Percentiles rank a stretch among this genome's conserved stretches.
phyloP scores from a whole-genome alignment of 164 flowering plant species.

The Tetracentron sinense region DNA sequence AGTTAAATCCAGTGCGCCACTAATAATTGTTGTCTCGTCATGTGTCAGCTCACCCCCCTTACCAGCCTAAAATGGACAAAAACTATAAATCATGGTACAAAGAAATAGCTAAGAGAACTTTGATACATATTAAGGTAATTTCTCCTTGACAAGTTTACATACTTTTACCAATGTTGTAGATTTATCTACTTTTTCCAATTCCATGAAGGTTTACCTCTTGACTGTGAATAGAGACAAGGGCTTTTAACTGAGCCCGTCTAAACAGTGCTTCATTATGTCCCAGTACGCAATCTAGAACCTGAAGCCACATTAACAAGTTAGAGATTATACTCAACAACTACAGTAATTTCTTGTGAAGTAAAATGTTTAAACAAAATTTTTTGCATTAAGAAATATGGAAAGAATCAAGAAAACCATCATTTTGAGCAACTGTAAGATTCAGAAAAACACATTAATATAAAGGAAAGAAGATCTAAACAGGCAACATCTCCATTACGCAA shows the following conservation, averaged over 20 bases:
- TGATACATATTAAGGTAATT: not conserved
- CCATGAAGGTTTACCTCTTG: constrained; percentile 55
- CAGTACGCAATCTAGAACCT: constrained; percentile 79
- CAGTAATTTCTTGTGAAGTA: not conserved
- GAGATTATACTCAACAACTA: not conserved
- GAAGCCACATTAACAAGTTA: constrained; percentile 22
- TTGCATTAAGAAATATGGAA: too few species aligned
- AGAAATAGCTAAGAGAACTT: not conserved
- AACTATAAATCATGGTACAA: constrained; percentile 2
- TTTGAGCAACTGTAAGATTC: too few species aligned
- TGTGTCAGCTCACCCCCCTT: constrained; percentile 98
- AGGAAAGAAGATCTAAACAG: too few species aligned
- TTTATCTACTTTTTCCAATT: constrained; percentile 1
- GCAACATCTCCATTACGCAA: too few species aligned
- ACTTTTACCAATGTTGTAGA: not conserved
- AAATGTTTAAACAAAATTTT: too few species aligned
- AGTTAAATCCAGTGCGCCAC: constrained; percentile 98
- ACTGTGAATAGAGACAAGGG: constrained; percentile 88
- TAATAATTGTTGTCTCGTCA: constrained; percentile 96
- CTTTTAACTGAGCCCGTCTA: constrained; percentile 94
- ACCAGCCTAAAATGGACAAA: constrained; percentile 58
- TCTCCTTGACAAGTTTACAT: not conserved
- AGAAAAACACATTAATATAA: too few species aligned
- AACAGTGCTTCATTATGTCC: constrained; percentile 91
- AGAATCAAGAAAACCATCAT: too few species aligned